phyloP scores from a whole-genome alignment of 2,329 filamentous ascomycete species.

The Trichoderma arundinaceum region DNA sequence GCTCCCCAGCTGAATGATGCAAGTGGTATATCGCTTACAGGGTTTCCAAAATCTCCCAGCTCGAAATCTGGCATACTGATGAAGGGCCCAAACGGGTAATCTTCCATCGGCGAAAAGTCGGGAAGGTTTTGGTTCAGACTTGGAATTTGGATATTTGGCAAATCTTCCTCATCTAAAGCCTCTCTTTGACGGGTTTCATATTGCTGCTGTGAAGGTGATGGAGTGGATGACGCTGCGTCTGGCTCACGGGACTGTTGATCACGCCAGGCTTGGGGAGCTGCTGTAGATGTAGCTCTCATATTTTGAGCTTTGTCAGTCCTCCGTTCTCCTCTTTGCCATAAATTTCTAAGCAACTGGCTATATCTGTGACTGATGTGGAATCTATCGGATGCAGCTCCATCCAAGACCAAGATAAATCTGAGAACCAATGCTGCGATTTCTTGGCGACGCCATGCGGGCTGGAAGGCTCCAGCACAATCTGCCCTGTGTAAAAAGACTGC shows the following conservation, averaged over 20 bases:
- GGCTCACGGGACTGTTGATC: neutral
- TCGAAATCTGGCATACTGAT: slow-evolving; percentile 5
- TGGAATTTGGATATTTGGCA: neutral
- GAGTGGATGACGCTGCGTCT: neutral
- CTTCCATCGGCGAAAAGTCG: neutral
- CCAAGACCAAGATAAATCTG: neutral
- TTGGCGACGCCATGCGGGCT: neutral
- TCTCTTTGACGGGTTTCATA: neutral
- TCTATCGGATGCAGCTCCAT: neutral
- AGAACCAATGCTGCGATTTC: neutral
- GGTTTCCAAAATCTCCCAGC: neutral
- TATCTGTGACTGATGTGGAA: slow-evolving; percentile 3
- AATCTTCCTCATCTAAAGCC: neutral
- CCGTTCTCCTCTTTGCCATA: neutral
- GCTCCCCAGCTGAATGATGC: slow-evolving; percentile 5
- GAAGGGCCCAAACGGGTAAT: slow-evolving; percentile 13
- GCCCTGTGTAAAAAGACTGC: slow-evolving; percentile 15
- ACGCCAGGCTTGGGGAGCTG: neutral
- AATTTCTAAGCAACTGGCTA: slow-evolving; percentile 5
- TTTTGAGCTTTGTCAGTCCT: neutral
- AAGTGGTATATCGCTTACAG: neutral
- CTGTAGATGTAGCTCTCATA: neutral
- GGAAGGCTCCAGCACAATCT: slow-evolving; percentile 7
- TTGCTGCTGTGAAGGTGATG: neutral
- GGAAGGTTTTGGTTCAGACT: neutral